These are phyloP conservation scores for Mycena pura DNA, from an alignment of 768 basidiomycete genomes.

Conservation along the genomic window DNA sequence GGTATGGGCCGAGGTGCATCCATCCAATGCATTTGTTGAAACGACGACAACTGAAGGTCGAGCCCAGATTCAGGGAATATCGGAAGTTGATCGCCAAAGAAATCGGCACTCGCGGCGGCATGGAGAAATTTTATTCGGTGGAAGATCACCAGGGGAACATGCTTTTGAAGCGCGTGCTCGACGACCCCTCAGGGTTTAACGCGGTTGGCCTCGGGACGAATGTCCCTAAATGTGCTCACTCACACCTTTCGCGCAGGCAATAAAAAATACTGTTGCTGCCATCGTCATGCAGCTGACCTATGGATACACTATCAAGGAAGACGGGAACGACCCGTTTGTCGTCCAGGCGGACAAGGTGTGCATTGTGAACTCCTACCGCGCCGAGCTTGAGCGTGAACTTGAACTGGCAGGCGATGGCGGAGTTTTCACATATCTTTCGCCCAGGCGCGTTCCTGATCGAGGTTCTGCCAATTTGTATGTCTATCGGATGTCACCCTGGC, in stretches of 20 bases:
- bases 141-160: slow-evolving; percentile 47
- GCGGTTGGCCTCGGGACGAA: too few species aligned
- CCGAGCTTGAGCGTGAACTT: not conserved
- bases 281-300: slow-evolving; percentile 53
- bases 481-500: not conserved
- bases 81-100: slow-evolving; percentile 50
- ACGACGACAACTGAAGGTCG: too few species aligned
- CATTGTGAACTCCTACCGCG: not conserved
- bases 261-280: slow-evolving; percentile 50
- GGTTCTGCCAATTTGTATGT: slow-evolving; percentile 52
- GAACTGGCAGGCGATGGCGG: slow-evolving; percentile 36
- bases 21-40: not conserved
- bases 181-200: slow-evolving; percentile 35
- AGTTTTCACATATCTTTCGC: slow-evolving; percentile 47
- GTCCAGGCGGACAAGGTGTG: slow-evolving; percentile 39
- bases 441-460: slow-evolving; percentile 58
- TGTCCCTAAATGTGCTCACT: slow-evolving; percentile 4
- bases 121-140: slow-evolving; percentile 45
- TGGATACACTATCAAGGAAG: slow-evolving; percentile 48
- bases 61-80: slow-evolving; percentile 11
- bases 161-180: slow-evolving; percentile 47
- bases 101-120: slow-evolving; percentile 46
- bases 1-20: too few species aligned
- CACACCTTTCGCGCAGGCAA: slow-evolving; percentile 29
- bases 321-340: slow-evolving; percentile 46